A percentile compares a stretch with the other conserved stretches of the same genome.
Conservation (phyloP, 2,329 filamentous ascomycete genomes). For the Cyanodermella asteris region DNA sequence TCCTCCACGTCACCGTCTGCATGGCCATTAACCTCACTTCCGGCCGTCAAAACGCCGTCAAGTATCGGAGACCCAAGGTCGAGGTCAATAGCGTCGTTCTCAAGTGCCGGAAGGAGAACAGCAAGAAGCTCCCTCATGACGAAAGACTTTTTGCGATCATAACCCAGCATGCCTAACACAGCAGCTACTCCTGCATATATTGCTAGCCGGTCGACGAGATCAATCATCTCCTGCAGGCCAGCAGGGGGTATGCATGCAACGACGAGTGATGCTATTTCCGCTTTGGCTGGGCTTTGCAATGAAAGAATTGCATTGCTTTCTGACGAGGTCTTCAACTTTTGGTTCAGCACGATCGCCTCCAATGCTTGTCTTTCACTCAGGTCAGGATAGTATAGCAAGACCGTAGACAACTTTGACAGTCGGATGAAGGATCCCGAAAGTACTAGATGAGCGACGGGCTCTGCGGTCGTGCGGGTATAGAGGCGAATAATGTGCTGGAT, state of each 20-base stretch:
- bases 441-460: slow-evolving; percentile 48
- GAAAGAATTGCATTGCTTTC: too few species aligned
- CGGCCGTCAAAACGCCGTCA: slow-evolving; percentile 43
- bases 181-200: slow-evolving; percentile 51
- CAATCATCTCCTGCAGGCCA: slow-evolving; percentile 2
- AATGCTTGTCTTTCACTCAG: too few species aligned
- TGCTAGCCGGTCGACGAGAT: slow-evolving; percentile 6
- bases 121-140: slow-evolving; percentile 69
- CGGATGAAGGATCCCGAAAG: slow-evolving; percentile 53
- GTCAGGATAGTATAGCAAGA: slow-evolving; percentile 44
- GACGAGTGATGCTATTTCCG: slow-evolving; percentile 41
- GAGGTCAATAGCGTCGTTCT: slow-evolving; percentile 82
- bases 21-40: slow-evolving; percentile 1
- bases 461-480: slow-evolving; percentile 46
- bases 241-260: slow-evolving; percentile 50
- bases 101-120: slow-evolving; percentile 60
- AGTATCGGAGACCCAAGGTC: slow-evolving; percentile 88
- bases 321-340: too few species aligned
- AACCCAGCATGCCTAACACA: slow-evolving; percentile 58
- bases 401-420: slow-evolving; percentile 46
- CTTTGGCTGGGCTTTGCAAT: slow-evolving; percentile 39
- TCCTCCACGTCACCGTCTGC: slow-evolving; percentile 13
- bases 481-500: slow-evolving; percentile 52
- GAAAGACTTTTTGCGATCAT: slow-evolving; percentile 78
- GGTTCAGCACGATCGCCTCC: too few species aligned